These are phyloP conservation scores for Colletotrichum cuscutae DNA, from an alignment of 2,329 filamentous ascomycete species.

Conservation along the genomic window DNA sequence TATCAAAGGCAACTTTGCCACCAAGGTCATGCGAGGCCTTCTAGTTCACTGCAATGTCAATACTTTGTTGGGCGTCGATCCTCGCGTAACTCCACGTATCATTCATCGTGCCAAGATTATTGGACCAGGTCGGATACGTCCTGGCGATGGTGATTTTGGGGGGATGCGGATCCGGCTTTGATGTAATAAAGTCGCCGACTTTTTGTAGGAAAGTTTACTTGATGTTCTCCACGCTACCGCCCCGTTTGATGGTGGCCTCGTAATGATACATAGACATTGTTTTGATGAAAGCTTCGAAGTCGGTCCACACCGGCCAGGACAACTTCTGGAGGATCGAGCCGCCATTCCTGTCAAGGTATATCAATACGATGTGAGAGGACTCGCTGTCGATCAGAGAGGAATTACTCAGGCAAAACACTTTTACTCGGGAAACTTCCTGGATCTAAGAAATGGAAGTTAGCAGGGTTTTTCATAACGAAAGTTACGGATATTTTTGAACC, in stretches of 20 bases:
- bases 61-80: not conserved
- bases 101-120: not conserved
- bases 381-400: not conserved
- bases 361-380: not conserved
- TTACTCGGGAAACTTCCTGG: not conserved
- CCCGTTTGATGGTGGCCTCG: not conserved
- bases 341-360: not conserved
- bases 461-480: not conserved
- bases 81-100: not conserved
- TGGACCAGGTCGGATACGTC: not conserved
- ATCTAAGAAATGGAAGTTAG: not conserved
- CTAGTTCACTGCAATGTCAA: not conserved
- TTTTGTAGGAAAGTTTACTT: not conserved
- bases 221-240: not conserved
- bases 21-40: not conserved
- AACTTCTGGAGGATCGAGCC: not conserved
- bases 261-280: not conserved
- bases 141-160: not conserved
- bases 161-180: too few relatives aligned
- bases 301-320: not conserved
- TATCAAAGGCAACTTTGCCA: not conserved
- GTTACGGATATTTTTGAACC: not conserved
- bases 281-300: not conserved
- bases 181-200: not conserved
- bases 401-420: not conserved